Evolutionary conservation across 176 grass and related monocot species (phyloP), one percentile per base, ranked within the genome.

Genomic region (Aegilops sharonensis): DNA sequence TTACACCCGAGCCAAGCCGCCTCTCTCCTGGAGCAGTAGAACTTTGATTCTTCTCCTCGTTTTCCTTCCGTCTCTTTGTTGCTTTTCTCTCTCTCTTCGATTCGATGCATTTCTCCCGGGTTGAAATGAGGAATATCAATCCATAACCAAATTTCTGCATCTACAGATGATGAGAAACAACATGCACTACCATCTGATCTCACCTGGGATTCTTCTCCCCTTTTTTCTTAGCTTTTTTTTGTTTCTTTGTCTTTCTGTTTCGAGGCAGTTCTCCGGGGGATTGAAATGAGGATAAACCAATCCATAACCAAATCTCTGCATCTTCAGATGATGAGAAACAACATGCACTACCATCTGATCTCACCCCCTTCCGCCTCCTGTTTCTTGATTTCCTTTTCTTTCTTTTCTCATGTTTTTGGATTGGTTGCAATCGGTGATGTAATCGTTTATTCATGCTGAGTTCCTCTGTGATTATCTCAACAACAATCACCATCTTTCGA

Each of bases 261-360:
- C 2, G 23, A n/a, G 5, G 17, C 15, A 0, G 6, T 71, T 18
- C 1, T 5, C 0, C 14, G 4, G 47, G 40, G 87, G 42, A 8
- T 17, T 31, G 87, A 89, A 89, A 69, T 85, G 87, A 85, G 87
- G 87, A 89, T 21, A 59, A 27, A 36, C 21, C 77, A 67, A 89
- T 80, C 87, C 87, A 89, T 81, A 89, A 89, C 87, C 75, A 89
- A 62, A 82, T 78, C 13, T 89, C 87, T 89, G 87, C 59, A 89
- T 85, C 42, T 67, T 4, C 82, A 85, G 76, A 85, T 89, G 87
- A 89, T 89, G 87, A 89, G 59, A 85, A 77, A 85, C 72, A 59
- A 85, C 87, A 89, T 89, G 87, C 87, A 85, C 87, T 89, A 89
- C 87, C 87, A 89, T 89, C 87, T 89, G 87, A 89, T 89, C 82